A percentile compares a stretch with the other conserved stretches of the same genome.
Evolutionary conservation across 441 rosid genomes (phyloP).

Genomic region (Arabidopsis lyrata): DNA sequence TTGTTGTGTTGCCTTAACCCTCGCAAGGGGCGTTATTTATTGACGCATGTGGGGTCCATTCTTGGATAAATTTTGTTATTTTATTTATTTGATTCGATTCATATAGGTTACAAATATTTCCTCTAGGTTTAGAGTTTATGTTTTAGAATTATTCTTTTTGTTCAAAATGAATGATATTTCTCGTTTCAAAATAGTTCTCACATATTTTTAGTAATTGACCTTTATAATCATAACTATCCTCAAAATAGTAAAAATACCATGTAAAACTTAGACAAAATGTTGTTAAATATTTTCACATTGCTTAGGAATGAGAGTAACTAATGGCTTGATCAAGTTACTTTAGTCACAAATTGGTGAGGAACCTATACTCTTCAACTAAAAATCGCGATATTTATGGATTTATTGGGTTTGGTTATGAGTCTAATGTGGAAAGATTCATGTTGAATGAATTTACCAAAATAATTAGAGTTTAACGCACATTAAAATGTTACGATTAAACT

Average conservation of each 20-base stretch:
- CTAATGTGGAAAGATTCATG: not conserved
- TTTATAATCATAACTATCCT: not conserved
- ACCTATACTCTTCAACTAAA: too few relatives aligned
- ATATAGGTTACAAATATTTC: not conserved
- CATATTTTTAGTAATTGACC: not conserved
- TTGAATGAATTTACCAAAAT: not conserved
- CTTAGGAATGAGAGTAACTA: not conserved
- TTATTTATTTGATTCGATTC: slow-evolving; percentile 26
- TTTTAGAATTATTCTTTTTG: not conserved
- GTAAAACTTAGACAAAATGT: not conserved
- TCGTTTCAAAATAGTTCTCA: not conserved
- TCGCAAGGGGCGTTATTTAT: slow-evolving; percentile 42
- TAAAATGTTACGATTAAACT: not conserved
- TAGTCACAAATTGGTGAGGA: too few relatives aligned
- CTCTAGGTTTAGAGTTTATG: not conserved
- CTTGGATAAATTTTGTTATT: not conserved
- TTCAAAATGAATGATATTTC: not conserved
- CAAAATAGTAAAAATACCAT: not conserved
- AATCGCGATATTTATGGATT: not conserved
- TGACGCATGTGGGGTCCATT: slow-evolving; percentile 34
- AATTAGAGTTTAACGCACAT: not conserved
- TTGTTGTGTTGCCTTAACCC: slow-evolving; percentile 37
- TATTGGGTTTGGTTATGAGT: not conserved
- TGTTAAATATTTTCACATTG: not conserved
- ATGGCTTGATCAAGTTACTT: not conserved